Conservation (phyloP, 2,329 filamentous ascomycete species). For the Fusarium cicatricum region DNA sequence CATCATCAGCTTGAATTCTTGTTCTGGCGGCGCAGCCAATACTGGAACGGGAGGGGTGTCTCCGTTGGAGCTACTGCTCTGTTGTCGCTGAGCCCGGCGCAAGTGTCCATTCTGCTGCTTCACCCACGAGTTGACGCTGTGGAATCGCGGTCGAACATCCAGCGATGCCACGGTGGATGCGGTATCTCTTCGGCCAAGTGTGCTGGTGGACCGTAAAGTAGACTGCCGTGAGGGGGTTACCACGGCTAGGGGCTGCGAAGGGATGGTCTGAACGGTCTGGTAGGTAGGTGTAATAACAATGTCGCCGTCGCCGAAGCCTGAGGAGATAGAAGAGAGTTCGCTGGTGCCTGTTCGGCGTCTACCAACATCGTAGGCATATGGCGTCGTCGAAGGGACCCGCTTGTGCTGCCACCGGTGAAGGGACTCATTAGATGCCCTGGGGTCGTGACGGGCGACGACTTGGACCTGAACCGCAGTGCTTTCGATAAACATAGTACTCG, state of each 20-base stretch:
- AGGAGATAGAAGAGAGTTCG: constrained; percentile 68
- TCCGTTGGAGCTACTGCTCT: constrained; percentile 28
- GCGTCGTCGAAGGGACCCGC: constrained; percentile 27
- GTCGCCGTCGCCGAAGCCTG: constrained; percentile 70
- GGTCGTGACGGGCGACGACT: constrained; percentile 30
- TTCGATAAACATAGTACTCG: constrained; percentile 37
- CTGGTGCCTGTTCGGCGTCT: constrained; percentile 52
- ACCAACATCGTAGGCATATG: constrained; percentile 23
- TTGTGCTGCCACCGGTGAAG: constrained; percentile 21
- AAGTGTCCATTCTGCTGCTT: constrained; percentile 67
- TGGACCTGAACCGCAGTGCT: constrained; percentile 33
- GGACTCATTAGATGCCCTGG: constrained; percentile 23
- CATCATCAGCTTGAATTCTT: constrained; percentile 60
- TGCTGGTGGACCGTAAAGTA: constrained; percentile 27
- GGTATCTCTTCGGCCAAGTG: constrained; percentile 54
- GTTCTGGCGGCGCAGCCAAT: constrained; percentile 53
- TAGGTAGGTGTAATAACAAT: constrained; percentile 56
- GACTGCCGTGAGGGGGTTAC: constrained; percentile 19
- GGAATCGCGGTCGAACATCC: constrained; percentile 63
- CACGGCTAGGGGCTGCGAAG: constrained; percentile 17
- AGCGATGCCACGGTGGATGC: constrained; percentile 62
- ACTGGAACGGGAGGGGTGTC: constrained; percentile 52
- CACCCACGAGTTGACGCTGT: constrained; percentile 70
- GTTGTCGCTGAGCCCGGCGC: constrained; percentile 55
- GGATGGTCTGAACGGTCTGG: constrained; percentile 25